phyloP scores from a whole-genome alignment of 2,329 filamentous ascomycete genomes.

The Xylaria sp. region DNA sequence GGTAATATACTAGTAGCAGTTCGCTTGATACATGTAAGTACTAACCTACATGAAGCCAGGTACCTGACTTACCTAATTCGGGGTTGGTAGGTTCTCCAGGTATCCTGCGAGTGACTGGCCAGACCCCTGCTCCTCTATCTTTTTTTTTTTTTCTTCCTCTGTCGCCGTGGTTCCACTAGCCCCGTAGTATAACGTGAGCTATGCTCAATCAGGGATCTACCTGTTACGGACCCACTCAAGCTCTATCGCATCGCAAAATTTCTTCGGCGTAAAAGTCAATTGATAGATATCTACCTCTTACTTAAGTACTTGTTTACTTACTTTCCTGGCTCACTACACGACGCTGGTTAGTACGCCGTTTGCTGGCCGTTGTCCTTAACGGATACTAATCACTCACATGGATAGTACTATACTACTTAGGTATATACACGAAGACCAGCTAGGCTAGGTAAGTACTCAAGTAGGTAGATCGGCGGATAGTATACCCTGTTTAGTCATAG shows the following conservation, averaged over 20 bases:
- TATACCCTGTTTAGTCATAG: slow-evolving; percentile 1
- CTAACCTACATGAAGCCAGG: not conserved
- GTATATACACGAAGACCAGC: not conserved
- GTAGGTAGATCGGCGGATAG: not conserved
- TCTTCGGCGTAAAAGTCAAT: slow-evolving; percentile 16
- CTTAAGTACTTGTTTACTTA: not conserved
- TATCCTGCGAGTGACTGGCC: not conserved
- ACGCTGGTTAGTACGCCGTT: not conserved
- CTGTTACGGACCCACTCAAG: slow-evolving; percentile 3
- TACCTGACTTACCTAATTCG: not conserved
- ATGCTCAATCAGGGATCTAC: slow-evolving; percentile 17
- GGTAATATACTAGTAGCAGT: not conserved
- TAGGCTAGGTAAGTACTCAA: too few species aligned
- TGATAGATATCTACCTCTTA: slow-evolving; percentile 1
- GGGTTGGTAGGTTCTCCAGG: slow-evolving; percentile 1
- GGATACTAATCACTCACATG: not conserved
- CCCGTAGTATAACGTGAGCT: slow-evolving; percentile 3
- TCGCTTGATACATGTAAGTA: not conserved
- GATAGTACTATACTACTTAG: not conserved
- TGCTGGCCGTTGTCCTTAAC: not conserved
- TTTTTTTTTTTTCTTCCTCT: not conserved
- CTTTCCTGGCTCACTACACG: not conserved
- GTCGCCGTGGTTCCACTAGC: slow-evolving; percentile 9
- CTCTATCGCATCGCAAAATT: slow-evolving; percentile 18
- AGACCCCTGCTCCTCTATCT: slow-evolving; percentile 16